Percentiles rank a stretch among this genome's conserved stretches.
phyloP scores from a whole-genome alignment of 2,329 filamentous ascomycete genomes.

The Hypoxylon sp. region DNA sequence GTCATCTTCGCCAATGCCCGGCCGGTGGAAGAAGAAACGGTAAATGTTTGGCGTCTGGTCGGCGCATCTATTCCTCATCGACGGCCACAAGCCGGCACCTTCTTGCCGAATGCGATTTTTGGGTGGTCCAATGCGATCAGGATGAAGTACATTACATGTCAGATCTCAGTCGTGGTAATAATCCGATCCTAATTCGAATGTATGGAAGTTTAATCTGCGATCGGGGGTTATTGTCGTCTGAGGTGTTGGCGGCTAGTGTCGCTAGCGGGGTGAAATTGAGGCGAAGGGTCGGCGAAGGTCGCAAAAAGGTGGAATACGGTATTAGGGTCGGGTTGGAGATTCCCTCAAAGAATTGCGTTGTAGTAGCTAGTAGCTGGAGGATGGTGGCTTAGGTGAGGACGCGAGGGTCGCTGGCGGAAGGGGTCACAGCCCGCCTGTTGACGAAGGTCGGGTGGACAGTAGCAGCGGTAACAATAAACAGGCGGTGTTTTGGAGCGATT shows the following conservation, averaged over 20 bases:
- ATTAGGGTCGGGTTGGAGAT: constrained; percentile 20
- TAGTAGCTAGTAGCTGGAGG: constrained; percentile 28
- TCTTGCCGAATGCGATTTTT: constrained; percentile 39
- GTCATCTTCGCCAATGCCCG: constrained; percentile 46
- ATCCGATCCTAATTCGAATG: background rate
- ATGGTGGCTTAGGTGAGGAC: constrained; percentile 31
- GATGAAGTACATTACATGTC: constrained; percentile 38
- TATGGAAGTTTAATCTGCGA: constrained; percentile 8
- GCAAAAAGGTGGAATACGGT: constrained; percentile 33
- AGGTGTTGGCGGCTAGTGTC: constrained; percentile 15
- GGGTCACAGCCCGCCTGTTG: constrained; percentile 29
- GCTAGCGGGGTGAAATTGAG: constrained; percentile 29
- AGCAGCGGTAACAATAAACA: constrained; percentile 11
- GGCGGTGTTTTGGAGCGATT: background rate
- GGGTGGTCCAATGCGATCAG: constrained; percentile 23
- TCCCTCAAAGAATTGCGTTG: constrained; percentile 22
- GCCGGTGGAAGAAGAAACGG: constrained; percentile 39
- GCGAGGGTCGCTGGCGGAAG: constrained; percentile 21
- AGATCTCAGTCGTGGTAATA: constrained; percentile 23
- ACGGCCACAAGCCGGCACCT: constrained; percentile 46
- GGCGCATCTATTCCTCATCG: constrained; percentile 46
- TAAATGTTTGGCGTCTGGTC: constrained; percentile 39
- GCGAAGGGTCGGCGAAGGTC: constrained; percentile 18
- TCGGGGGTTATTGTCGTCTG: constrained; percentile 12
- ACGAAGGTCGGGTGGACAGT: constrained; percentile 16